Percentiles rank a stretch among this genome's conserved stretches.
These are phyloP conservation scores for Discostella stelligera DNA, from an alignment of 352 stramenopile genomes.

Conservation along the genomic window DNA sequence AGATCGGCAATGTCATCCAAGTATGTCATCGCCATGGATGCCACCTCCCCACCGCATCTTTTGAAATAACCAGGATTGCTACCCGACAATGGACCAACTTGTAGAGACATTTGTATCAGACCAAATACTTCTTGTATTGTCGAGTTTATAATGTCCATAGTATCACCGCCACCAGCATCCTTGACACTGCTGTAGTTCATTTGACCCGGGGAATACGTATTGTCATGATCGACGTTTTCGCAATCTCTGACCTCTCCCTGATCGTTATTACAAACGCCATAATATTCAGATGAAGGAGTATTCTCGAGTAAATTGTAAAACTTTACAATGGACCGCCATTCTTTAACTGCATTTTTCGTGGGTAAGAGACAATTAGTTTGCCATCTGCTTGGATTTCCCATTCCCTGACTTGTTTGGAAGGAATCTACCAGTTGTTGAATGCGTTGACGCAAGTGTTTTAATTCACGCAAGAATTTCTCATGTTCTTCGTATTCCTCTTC, in stretches of 20 bases:
- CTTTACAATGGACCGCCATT: conserved; percentile 64
- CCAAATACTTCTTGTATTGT: conserved; percentile 50
- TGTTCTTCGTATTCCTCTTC: conserved; percentile 6
- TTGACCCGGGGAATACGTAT: neutral
- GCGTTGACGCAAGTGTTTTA: conserved; percentile 53
- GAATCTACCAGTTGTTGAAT: conserved; percentile 58
- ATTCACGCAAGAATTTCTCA: conserved; percentile 35
- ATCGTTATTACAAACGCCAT: neutral
- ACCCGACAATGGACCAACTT: conserved; percentile 66
- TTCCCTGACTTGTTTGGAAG: conserved; percentile 47
- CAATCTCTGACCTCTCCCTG: neutral
- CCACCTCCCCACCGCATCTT: conserved; percentile 62
- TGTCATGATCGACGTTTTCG: neutral
- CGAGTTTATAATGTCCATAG: conserved; percentile 6
- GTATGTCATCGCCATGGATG: conserved; percentile 55
- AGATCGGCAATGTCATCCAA: conserved; percentile 45
- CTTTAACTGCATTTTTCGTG: conserved; percentile 56
- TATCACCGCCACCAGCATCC: neutral
- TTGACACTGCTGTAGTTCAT: neutral
- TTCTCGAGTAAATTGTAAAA: conserved; percentile 10
- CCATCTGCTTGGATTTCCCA: conserved; percentile 57
- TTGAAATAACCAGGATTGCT: conserved; percentile 79
- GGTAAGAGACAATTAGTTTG: conserved; percentile 65
- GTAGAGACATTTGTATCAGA: conserved; percentile 67
- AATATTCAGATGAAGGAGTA: neutral